These are phyloP conservation scores for Protomyces macrosporus DNA, from an alignment of 1,139 yeast species.

Conservation along the genomic window DNA sequence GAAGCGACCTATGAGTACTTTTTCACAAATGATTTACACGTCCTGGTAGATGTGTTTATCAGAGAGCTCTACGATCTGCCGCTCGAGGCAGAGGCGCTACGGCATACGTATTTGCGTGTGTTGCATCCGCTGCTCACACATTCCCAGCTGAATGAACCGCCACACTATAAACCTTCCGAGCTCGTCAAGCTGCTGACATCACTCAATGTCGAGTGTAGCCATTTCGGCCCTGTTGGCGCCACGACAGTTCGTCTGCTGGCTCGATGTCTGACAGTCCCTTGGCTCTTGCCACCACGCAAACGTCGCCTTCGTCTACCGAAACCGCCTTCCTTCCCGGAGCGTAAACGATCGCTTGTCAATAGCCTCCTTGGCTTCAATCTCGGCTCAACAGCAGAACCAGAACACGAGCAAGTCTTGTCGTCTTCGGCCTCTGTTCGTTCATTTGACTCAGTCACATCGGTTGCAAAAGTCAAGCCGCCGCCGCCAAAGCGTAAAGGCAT, in stretches of 20 bases:
- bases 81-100: constrained; percentile 44
- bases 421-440: constrained; percentile 6
- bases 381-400: not conserved
- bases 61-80: constrained; percentile 70
- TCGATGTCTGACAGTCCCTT: constrained; percentile 32
- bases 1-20: constrained; percentile 59
- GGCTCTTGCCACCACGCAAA: constrained; percentile 28
- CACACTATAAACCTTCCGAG: constrained; percentile 55
- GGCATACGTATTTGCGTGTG: constrained; percentile 72
- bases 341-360: constrained; percentile 3
- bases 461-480: constrained; percentile 17
- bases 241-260: constrained; percentile 32
- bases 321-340: constrained; percentile 1
- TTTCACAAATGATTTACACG: constrained; percentile 79
- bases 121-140: constrained; percentile 63
- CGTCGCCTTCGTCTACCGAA: constrained; percentile 6
- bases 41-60: constrained; percentile 75
- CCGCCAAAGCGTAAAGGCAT: not conserved
- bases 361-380: constrained; percentile 10
- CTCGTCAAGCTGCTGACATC: constrained; percentile 47
- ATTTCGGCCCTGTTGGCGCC: constrained; percentile 31
- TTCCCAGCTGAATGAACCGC: constrained; percentile 53
- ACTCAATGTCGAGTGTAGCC: constrained; percentile 29
- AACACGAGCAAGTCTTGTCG: not conserved
- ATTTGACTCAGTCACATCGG: constrained; percentile 16